Conservation (phyloP, 2,329 filamentous ascomycete genomes). For the Pseudogymnoascus sp. region DNA sequence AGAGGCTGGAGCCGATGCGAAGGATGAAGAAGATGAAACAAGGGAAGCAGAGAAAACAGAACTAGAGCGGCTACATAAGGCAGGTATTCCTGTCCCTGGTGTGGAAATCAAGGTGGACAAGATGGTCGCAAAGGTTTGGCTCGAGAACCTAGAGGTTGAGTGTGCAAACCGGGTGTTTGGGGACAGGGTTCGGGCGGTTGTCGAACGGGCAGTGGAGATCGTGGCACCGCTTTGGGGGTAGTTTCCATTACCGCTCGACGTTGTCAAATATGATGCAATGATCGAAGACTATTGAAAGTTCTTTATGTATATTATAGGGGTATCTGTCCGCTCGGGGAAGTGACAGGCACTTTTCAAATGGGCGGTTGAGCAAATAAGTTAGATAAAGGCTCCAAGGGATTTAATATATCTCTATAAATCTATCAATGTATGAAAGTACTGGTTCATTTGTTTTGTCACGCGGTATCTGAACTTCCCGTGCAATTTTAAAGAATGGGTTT, state of each 20-base stretch:
- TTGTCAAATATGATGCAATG: not conserved
- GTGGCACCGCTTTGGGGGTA: slow-evolving; percentile 65
- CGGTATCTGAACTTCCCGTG: no score
- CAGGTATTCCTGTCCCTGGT: slow-evolving; percentile 87
- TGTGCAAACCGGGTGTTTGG: slow-evolving; percentile 69
- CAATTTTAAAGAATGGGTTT: no score
- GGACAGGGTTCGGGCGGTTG: slow-evolving; percentile 79
- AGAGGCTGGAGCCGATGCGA: slow-evolving; percentile 14
- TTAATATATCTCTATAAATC: not conserved
- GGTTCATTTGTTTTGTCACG: not conserved
- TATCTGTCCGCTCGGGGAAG: not conserved
- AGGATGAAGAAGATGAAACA: slow-evolving; percentile 31
- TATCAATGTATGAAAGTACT: not conserved
- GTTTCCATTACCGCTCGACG: not conserved
- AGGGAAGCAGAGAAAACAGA: slow-evolving; percentile 46
- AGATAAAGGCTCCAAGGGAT: not conserved
- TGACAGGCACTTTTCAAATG: not conserved
- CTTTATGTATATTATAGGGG: not conserved
- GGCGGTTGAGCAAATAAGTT: not conserved
- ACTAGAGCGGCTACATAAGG: slow-evolving; percentile 67
- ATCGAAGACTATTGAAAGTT: not conserved
- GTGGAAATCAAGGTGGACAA: slow-evolving; percentile 82
- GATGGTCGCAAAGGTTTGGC: slow-evolving; percentile 79
- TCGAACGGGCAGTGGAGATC: slow-evolving; percentile 82
- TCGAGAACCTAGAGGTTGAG: slow-evolving; percentile 87